Evolutionary conservation across 2,329 filamentous ascomycete genomes (phyloP).

Genomic region (Diaporthe citrichinensis): DNA sequence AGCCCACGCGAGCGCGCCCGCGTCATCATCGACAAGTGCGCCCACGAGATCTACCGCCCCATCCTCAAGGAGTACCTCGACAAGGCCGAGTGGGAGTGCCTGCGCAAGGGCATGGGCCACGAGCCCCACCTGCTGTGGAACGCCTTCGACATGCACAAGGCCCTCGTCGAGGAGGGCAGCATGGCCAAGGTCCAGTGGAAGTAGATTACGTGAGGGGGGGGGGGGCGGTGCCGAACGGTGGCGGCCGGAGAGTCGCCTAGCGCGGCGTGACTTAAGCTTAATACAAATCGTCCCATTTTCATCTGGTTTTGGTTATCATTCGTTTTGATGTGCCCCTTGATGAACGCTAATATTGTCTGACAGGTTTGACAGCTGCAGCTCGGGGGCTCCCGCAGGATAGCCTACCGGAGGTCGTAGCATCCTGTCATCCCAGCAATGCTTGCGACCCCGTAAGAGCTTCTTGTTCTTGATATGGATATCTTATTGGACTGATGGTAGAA

Average conservation of each 20-base stretch:
- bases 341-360: background rate
- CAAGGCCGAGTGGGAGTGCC: slow-evolving; percentile 87
- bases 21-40: slow-evolving; percentile 89
- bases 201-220: slow-evolving; percentile 46
- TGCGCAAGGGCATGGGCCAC: slow-evolving; percentile 90
- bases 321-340: background rate
- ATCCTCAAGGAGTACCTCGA: slow-evolving; percentile 88
- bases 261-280: slow-evolving; percentile 8
- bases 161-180: slow-evolving; percentile 84
- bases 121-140: slow-evolving; percentile 91
- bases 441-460: too few species aligned
- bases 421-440: background rate
- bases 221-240: too few species aligned
- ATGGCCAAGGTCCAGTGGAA: slow-evolving; percentile 85
- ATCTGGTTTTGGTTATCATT: background rate
- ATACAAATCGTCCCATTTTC: slow-evolving; percentile 8
- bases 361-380: slow-evolving; percentile 9
- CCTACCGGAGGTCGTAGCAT: background rate
- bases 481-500: background rate
- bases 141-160: slow-evolving; percentile 90
- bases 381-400: background rate
- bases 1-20: slow-evolving; percentile 84
- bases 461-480: too few species aligned
- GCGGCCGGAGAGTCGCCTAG: slow-evolving; percentile 15
- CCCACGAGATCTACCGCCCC: slow-evolving; percentile 86